These are phyloP conservation scores for Albifimbria verrucaria DNA, from an alignment of 2,329 filamentous ascomycete genomes.

Conservation along the genomic window DNA sequence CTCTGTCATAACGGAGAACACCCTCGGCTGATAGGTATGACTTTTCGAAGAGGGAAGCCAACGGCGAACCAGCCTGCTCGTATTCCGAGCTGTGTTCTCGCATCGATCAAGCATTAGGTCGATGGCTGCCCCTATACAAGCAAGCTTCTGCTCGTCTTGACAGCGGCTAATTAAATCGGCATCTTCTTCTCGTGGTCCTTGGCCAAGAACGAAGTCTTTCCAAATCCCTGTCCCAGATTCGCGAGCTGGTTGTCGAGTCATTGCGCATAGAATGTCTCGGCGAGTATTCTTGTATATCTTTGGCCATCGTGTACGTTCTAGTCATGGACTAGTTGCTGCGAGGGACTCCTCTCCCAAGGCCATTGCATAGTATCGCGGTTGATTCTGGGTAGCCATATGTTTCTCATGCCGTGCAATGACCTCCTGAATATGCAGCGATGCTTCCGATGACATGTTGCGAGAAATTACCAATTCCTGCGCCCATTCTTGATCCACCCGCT, in stretches of 20 bases:
- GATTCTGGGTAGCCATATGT: not conserved
- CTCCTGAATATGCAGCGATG: not conserved
- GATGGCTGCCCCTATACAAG: not conserved
- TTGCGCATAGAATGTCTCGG: not conserved
- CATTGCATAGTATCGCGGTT: not conserved
- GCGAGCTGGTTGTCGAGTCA: not conserved
- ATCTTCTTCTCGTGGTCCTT: not conserved
- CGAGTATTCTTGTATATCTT: not conserved
- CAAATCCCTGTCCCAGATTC: not conserved
- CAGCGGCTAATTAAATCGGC: not conserved
- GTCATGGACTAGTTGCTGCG: too few species aligned
- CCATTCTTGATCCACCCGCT: not conserved
- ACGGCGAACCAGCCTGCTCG: not conserved
- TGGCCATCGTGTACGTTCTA: not conserved
- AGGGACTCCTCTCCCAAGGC: not conserved
- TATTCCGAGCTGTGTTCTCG: not conserved
- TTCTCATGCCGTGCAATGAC: not conserved
- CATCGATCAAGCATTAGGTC: too few species aligned
- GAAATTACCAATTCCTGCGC: too few species aligned
- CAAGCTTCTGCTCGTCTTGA: not conserved
- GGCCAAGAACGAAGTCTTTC: not conserved
- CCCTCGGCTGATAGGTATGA: not conserved
- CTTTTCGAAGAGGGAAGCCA: not conserved
- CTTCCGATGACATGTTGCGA: not conserved
- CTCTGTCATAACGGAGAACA: not conserved